Conservation (phyloP, 2,329 filamentous ascomycete genomes). For the Zymoseptoria crescenta region DNA sequence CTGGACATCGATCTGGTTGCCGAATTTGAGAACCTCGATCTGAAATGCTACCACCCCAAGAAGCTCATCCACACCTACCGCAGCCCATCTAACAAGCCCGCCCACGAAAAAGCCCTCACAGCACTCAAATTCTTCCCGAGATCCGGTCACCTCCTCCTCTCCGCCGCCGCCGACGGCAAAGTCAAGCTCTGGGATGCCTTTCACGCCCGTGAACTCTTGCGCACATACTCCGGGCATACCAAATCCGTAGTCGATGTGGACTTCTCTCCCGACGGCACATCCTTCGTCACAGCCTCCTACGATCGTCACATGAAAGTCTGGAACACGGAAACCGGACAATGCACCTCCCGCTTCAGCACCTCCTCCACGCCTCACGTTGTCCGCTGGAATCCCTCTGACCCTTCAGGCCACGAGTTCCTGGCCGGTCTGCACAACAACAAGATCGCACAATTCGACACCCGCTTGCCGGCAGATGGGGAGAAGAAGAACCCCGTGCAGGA, state of each 20-base stretch:
- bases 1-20: conserved; percentile 74
- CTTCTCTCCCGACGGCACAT: conserved; percentile 74
- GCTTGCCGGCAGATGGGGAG: conserved; percentile 47
- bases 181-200: conserved; percentile 95
- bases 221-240: conserved; percentile 83
- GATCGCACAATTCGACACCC: conserved; percentile 92
- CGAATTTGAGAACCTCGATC: conserved; percentile 60
- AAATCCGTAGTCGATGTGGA: conserved; percentile 85
- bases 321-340: conserved; percentile 93
- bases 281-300: conserved; percentile 86
- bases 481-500: conserved; percentile 70
- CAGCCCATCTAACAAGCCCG: conserved; percentile 41
- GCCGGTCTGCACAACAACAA: conserved; percentile 98
- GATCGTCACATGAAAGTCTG: conserved; percentile 95
- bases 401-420: conserved; percentile 79
- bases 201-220: conserved; percentile 77
- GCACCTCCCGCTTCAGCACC: conserved; percentile 79
- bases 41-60: conserved; percentile 68
- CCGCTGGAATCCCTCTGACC: conserved; percentile 76
- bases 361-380: conserved; percentile 94
- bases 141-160: conserved; percentile 81
- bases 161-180: conserved; percentile 80
- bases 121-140: conserved; percentile 81
- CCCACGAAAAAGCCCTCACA: conserved; percentile 69
- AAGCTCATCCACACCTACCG: conserved; percentile 89